Conservation (phyloP, 495 filamentous ascomycete genomes). For the Penicillium dipodomyicola region DNA sequence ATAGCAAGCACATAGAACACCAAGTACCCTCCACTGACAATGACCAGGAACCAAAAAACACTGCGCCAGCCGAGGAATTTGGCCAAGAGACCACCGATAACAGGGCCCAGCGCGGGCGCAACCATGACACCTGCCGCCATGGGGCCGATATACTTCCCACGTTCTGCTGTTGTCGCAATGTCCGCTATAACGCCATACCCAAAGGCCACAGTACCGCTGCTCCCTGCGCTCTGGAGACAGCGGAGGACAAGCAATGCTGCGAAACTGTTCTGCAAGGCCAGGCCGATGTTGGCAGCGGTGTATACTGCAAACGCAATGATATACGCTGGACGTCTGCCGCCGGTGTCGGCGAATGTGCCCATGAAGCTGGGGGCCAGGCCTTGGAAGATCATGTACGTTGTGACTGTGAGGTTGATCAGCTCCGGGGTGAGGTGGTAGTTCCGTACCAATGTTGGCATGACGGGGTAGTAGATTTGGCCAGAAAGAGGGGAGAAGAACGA, state of each 20-base stretch:
- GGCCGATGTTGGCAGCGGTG: conserved; percentile 59
- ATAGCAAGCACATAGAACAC: conserved; percentile 50
- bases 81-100: conserved; percentile 41
- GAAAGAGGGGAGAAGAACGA: conserved; percentile 58
- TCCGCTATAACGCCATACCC: conserved; percentile 62
- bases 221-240: conserved; percentile 62
- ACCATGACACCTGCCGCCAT: conserved; percentile 30
- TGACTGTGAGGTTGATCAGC: conserved; percentile 66
- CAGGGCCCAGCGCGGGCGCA: conserved; percentile 37
- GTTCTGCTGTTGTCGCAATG: conserved; percentile 54
- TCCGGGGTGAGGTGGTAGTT: conserved; percentile 57
- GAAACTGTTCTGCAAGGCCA: conserved; percentile 60
- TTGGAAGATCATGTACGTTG: conserved; percentile 64
- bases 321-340: conserved; percentile 59
- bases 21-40: conserved; percentile 31
- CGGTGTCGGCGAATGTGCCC: conserved; percentile 59
- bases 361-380: conserved; percentile 57
- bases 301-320: conserved; percentile 59
- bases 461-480: conserved; percentile 71
- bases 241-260: conserved; percentile 59
- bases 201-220: conserved; percentile 51
- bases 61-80: conserved; percentile 39
- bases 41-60: conserved; percentile 48
- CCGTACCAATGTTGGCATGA: conserved; percentile 54
- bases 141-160: conserved; percentile 58